phyloP scores from a whole-genome alignment of 352 stramenopile species.

The Globisporangium cederbergense region DNA sequence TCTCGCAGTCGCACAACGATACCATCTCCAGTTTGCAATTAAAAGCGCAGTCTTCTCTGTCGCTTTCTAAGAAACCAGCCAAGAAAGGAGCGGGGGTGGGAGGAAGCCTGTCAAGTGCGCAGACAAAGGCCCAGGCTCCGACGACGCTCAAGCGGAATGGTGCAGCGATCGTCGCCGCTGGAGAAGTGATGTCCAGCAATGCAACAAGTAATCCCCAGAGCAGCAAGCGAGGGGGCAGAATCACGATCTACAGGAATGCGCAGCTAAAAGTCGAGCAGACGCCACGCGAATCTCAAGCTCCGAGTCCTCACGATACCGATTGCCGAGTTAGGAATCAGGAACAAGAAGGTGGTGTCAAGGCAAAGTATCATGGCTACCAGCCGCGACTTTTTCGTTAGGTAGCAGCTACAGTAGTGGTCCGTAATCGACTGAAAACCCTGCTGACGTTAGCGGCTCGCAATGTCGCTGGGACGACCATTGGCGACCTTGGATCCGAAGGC shows the following conservation, averaged over 20 bases:
- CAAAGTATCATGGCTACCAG: slow-evolving; percentile 30
- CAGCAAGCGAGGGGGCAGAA: slow-evolving; percentile 14
- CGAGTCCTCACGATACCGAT: not conserved
- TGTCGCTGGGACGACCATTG: too few relatives aligned
- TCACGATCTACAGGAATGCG: slow-evolving; percentile 30
- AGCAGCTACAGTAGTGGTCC: too few relatives aligned
- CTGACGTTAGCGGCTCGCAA: too few relatives aligned
- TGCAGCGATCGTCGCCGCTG: slow-evolving; percentile 4
- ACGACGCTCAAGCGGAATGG: slow-evolving; percentile 10
- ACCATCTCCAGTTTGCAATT: not conserved
- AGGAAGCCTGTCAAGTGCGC: not conserved
- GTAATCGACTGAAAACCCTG: too few relatives aligned
- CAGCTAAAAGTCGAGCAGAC: slow-evolving; percentile 20
- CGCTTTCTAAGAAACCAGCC: too few relatives aligned
- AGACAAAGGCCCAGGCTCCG: not conserved
- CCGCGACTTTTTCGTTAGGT: slow-evolving; percentile 32
- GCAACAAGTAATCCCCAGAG: not conserved
- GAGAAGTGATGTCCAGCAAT: not conserved
- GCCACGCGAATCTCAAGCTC: not conserved
- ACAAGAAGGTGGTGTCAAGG: slow-evolving; percentile 13
- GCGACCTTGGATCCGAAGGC: too few relatives aligned
- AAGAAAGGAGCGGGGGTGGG: too few relatives aligned
- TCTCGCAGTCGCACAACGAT: not conserved
- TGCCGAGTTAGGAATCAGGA: not conserved
- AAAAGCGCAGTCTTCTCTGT: not conserved